A percentile compares a stretch with the other conserved stretches of the same genome.
These are phyloP conservation scores for Isoetes taiwanensis DNA, from an alignment of 75 land plant genomes.

Conservation along the genomic window DNA sequence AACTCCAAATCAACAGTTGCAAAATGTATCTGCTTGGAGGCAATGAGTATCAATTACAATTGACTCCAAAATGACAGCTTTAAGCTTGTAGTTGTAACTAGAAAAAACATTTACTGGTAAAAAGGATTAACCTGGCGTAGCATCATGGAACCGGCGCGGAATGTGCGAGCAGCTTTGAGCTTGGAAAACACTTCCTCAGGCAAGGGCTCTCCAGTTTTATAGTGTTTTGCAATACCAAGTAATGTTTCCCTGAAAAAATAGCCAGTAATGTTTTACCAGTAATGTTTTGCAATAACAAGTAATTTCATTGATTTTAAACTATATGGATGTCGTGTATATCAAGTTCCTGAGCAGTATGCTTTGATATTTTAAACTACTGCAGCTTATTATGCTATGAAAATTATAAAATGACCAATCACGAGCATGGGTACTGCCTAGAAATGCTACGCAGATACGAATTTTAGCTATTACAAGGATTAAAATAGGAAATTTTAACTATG, in stretches of 20 bases:
- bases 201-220: constrained; percentile 71
- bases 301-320: too few species aligned
- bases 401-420: too few species aligned
- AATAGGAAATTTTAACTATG: too few species aligned
- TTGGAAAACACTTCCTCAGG: constrained; percentile 61
- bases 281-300: too few species aligned
- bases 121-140: constrained; percentile 56
- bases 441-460: too few species aligned
- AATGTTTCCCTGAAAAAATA: constrained; percentile 43
- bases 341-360: too few species aligned
- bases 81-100: background rate
- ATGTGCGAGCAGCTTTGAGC: constrained; percentile 71
- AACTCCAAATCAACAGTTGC: constrained; percentile 47
- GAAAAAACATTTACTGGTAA: background rate
- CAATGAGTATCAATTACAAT: background rate
- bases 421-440: too few species aligned
- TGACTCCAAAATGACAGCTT: background rate
- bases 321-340: too few species aligned
- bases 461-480: too few species aligned
- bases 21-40: constrained; percentile 26
- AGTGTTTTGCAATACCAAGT: constrained; percentile 80
- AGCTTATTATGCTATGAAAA: too few species aligned
- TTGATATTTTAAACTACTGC: too few species aligned
- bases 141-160: constrained; percentile 54
- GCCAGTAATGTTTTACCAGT: background rate